Conservation (phyloP, 257 asterid genomes). For the Solanum sejunctum region DNA sequence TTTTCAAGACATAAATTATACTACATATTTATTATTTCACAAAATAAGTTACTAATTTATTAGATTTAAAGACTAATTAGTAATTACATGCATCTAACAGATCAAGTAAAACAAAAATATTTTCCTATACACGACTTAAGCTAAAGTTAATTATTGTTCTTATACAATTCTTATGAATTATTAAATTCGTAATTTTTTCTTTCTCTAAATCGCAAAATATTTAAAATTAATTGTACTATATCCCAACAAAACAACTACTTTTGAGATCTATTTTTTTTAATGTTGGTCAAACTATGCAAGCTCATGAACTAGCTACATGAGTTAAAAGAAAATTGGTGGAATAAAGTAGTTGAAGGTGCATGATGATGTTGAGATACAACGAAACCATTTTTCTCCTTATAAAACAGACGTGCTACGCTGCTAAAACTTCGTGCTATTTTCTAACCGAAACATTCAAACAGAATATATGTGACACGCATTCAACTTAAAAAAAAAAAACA, state of each 20-base stretch:
- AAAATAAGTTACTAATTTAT: no score
- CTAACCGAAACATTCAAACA: not conserved
- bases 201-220: not conserved
- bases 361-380: slow-evolving; percentile 27
- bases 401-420: not conserved
- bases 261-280: not conserved
- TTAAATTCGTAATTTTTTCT: not conserved
- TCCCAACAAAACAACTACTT: not conserved
- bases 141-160: not conserved
- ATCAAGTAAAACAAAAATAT: not conserved
- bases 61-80: not conserved
- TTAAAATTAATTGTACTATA: not conserved
- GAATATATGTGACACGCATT: not conserved
- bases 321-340: slow-evolving; percentile 5
- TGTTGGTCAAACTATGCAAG: slow-evolving; percentile 14
- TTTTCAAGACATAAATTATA: no score
- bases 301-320: slow-evolving; percentile 17
- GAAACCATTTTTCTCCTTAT: slow-evolving; percentile 5
- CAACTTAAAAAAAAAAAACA: not conserved
- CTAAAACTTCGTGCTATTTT: not conserved
- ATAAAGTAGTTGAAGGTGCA: slow-evolving; percentile 33
- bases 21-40: no score
- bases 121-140: not conserved
- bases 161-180: not conserved
- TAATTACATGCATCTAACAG: not conserved